Evolutionary conservation across 805 yeast species (phyloP).

Genomic region (Myxozyma monticola): DNA sequence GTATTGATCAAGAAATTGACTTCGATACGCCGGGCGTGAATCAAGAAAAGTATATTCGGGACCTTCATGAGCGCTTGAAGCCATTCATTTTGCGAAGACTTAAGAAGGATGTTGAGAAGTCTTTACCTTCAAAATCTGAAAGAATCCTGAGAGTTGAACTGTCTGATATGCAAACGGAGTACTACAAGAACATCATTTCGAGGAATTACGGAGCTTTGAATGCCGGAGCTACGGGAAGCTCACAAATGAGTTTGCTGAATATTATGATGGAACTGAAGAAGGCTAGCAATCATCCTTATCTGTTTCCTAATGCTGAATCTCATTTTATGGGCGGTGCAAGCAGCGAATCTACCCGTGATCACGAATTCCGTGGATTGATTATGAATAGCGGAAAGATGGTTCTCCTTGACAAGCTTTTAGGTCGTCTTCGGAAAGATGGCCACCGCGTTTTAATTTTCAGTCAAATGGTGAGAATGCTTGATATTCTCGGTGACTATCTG

Average conservation of each 20-base stretch:
- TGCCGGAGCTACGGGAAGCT: constrained; percentile 70
- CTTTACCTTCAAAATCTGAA: constrained; percentile 93
- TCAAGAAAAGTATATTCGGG: constrained; percentile 86
- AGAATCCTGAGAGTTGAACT: constrained; percentile 92
- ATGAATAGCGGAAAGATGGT: constrained; percentile 99
- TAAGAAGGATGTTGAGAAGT: constrained; percentile 96
- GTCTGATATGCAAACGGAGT: constrained; percentile 92
- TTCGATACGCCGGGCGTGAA: constrained; percentile 83
- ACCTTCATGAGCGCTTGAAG: constrained; percentile 77
- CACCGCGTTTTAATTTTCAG: constrained; percentile 93
- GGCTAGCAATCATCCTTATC: constrained; percentile 95
- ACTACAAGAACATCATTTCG: constrained; percentile 89
- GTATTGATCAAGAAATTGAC: constrained; percentile 92
- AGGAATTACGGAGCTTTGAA: constrained; percentile 89
- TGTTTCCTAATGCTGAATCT: constrained; percentile 91
- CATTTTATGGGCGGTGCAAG: constrained; percentile 59
- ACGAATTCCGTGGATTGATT: constrained; percentile 80
- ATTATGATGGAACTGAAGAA: constrained; percentile 95
- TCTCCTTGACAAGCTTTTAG: constrained; percentile 80
- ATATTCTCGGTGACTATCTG: constrained; percentile 89
- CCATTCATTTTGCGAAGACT: constrained; percentile 91
- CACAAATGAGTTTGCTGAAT: constrained; percentile 83
- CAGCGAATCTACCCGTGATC: constrained; percentile 66
- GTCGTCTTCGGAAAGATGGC: constrained; percentile 85
- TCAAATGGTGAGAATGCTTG: constrained; percentile 96